These are phyloP conservation scores for Citrus maxima DNA, from an alignment of 345 rosid species.

Conservation along the genomic window DNA sequence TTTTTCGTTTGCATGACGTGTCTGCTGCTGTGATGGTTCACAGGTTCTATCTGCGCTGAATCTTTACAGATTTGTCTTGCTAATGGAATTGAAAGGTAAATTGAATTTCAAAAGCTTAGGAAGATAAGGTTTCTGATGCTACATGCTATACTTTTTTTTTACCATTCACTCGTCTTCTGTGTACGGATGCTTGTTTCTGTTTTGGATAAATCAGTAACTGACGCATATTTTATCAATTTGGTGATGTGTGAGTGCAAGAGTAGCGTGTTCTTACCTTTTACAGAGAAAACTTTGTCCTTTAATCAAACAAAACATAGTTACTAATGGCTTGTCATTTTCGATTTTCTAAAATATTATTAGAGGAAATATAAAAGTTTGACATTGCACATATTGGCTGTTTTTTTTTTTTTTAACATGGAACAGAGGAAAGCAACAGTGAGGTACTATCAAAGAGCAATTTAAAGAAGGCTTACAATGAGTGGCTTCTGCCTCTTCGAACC, in stretches of 20 bases:
- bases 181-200: neutral
- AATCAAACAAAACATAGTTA: neutral
- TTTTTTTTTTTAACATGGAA: conserved; percentile 2
- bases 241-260: neutral
- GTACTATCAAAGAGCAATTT: conserved; percentile 53
- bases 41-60: conserved; percentile 91
- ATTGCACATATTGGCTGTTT: neutral
- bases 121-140: neutral
- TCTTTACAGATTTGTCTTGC: conserved; percentile 67
- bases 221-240: neutral
- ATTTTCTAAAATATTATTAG: neutral
- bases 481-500: conserved; percentile 82
- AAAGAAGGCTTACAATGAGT: conserved; percentile 58
- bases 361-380: neutral
- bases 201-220: neutral
- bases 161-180: neutral
- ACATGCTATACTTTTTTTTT: neutral
- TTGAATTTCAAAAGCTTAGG: neutral
- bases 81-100: conserved; percentile 66
- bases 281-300: neutral
- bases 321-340: neutral
- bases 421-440: conserved; percentile 53
- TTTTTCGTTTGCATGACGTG: neutral
- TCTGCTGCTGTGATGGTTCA: conserved; percentile 10
- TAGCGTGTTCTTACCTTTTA: neutral